These are phyloP conservation scores for Torrubiella hemipterigena DNA, from an alignment of 2,329 filamentous ascomycete genomes.

Conservation along the genomic window DNA sequence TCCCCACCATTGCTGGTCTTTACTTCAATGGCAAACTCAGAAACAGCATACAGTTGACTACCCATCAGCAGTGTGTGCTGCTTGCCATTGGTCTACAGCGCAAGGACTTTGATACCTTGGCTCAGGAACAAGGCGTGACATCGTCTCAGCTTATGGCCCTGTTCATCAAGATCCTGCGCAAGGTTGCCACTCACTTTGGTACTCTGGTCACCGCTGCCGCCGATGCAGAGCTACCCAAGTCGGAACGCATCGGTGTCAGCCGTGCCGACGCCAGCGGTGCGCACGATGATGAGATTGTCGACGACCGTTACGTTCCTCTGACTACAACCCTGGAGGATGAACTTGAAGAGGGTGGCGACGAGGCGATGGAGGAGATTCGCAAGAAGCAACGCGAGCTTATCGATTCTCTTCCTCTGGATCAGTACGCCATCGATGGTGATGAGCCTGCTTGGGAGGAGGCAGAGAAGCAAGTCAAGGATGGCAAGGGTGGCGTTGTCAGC, in stretches of 20 bases:
- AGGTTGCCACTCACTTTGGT: slow-evolving; percentile 70
- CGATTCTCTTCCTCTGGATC: slow-evolving; percentile 78
- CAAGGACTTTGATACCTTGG: slow-evolving; percentile 71
- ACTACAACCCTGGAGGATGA: slow-evolving; percentile 65
- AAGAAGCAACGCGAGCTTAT: slow-evolving; percentile 82
- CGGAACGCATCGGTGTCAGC: slow-evolving; percentile 45
- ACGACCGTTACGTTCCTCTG: slow-evolving; percentile 59
- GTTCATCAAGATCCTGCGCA: slow-evolving; percentile 93
- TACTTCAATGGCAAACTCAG: slow-evolving; percentile 76
- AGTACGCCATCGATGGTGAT: slow-evolving; percentile 50
- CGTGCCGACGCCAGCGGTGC: slow-evolving; percentile 47
- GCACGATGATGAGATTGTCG: slow-evolving; percentile 57
- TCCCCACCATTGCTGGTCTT: slow-evolving; percentile 68
- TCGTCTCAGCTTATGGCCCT: slow-evolving; percentile 79
- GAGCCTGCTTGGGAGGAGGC: slow-evolving; percentile 53
- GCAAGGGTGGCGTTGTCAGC: slow-evolving; percentile 54
- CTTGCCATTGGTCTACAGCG: slow-evolving; percentile 85
- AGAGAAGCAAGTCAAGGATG: slow-evolving; percentile 63
- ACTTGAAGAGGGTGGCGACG: slow-evolving; percentile 69
- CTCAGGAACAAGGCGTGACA: slow-evolving; percentile 64
- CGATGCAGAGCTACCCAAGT: slow-evolving; percentile 50
- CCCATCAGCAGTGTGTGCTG: slow-evolving; percentile 78
- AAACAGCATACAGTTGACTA: slow-evolving; percentile 55
- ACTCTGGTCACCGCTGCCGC: slow-evolving; percentile 63
- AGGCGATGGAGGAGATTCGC: slow-evolving; percentile 57